These are phyloP conservation scores for Phytopythium montanum DNA, from an alignment of 352 stramenopile genomes.

Conservation along the genomic window DNA sequence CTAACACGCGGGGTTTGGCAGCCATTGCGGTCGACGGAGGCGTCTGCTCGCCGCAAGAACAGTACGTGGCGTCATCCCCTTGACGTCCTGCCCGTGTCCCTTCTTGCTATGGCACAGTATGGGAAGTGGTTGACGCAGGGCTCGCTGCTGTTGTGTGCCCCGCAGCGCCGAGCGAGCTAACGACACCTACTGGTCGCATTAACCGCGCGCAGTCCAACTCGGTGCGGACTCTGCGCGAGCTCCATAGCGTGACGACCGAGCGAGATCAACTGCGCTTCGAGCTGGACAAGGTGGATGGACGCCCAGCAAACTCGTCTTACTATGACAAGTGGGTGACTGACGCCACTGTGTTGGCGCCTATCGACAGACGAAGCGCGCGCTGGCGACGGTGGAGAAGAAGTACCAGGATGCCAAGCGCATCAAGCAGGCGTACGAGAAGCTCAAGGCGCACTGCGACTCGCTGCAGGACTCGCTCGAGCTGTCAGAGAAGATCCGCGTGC, in stretches of 20 bases:
- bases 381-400: slow-evolving; percentile 46
- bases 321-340: neutral
- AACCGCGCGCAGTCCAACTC: slow-evolving; percentile 11
- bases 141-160: neutral
- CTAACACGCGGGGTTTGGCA: neutral
- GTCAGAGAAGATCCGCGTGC: slow-evolving; percentile 70
- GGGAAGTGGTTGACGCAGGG: no score
- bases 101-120: neutral
- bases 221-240: slow-evolving; percentile 39
- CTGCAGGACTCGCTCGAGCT: slow-evolving; percentile 78
- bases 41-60: neutral
- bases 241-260: slow-evolving; percentile 62
- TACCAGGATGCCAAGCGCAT: slow-evolving; percentile 37
- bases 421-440: slow-evolving; percentile 60
- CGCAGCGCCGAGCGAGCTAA: slow-evolving; percentile 20
- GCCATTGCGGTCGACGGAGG: neutral
- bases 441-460: slow-evolving; percentile 69
- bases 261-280: slow-evolving; percentile 79
- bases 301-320: no score
- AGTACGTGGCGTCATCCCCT: neutral
- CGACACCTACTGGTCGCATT: slow-evolving; percentile 11
- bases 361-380: slow-evolving; percentile 35
- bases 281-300: slow-evolving; percentile 42
- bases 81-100: neutral
- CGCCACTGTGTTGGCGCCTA: neutral